Conservation (phyloP, 2,329 filamentous ascomycete species). For the Phyllosticta citriasiana region DNA sequence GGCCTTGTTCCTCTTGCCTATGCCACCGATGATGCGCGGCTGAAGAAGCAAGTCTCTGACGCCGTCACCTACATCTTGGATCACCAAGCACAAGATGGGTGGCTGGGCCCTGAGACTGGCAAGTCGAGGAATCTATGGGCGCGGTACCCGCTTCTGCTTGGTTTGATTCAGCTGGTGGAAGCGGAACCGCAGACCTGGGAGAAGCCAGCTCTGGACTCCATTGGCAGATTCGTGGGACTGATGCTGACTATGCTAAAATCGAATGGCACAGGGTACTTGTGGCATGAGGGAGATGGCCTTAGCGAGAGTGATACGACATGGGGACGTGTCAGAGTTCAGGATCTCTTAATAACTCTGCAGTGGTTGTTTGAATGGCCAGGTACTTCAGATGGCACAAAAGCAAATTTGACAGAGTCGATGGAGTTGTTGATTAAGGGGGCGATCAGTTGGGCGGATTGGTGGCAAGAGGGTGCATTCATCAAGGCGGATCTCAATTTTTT, state of each 20-base stretch:
- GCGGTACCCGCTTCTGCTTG: slow-evolving; percentile 41
- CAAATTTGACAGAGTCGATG: slow-evolving; percentile 34
- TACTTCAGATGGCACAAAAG: neutral
- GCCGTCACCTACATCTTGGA: slow-evolving; percentile 40
- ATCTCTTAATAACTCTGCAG: slow-evolving; percentile 38
- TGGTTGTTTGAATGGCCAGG: slow-evolving; percentile 35
- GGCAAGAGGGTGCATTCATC: slow-evolving; percentile 15
- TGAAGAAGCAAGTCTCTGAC: slow-evolving; percentile 41
- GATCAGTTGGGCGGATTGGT: slow-evolving; percentile 25
- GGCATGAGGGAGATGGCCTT: slow-evolving; percentile 30
- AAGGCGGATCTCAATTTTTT: slow-evolving; percentile 19
- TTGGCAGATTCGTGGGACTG: slow-evolving; percentile 42
- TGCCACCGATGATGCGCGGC: slow-evolving; percentile 35
- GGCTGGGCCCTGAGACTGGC: slow-evolving; percentile 44
- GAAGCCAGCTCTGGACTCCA: slow-evolving; percentile 36
- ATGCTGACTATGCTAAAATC: slow-evolving; percentile 46
- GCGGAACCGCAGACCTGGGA: slow-evolving; percentile 35
- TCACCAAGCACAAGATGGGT: slow-evolving; percentile 44
- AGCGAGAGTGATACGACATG: slow-evolving; percentile 1
- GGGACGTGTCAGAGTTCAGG: slow-evolving; percentile 18
- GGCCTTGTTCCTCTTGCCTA: slow-evolving; percentile 48
- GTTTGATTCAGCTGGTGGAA: slow-evolving; percentile 41
- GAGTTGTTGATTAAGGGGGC: slow-evolving; percentile 29
- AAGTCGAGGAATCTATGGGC: slow-evolving; percentile 43
- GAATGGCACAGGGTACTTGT: slow-evolving; percentile 42